A percentile compares a stretch with the other conserved stretches of the same genome.
Conservation (phyloP, 2,329 filamentous ascomycete genomes). For the Colletotrichum phormii region DNA sequence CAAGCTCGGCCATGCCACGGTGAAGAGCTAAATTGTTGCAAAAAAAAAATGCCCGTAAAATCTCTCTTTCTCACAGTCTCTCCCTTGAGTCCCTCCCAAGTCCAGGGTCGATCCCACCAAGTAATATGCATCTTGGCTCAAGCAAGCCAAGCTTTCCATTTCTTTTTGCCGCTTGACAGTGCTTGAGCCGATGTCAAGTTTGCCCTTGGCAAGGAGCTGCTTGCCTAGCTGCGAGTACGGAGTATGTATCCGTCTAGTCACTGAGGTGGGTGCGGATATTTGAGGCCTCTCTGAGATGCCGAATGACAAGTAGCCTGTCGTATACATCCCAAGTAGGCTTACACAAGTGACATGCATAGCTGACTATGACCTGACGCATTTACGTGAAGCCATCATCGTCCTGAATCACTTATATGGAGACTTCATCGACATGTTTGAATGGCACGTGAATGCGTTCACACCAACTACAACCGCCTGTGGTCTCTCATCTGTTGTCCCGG, state of each 20-base stretch:
- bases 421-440: neutral
- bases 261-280: neutral
- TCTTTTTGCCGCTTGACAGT: neutral
- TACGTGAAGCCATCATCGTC: neutral
- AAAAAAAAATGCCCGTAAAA: neutral
- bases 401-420: neutral
- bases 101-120: neutral
- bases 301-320: no score
- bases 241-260: no score
- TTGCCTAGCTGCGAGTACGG: neutral
- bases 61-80: neutral
- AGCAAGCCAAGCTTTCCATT: conserved; percentile 3
- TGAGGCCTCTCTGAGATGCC: neutral
- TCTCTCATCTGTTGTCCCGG: neutral
- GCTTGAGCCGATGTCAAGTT: neutral
- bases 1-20: neutral
- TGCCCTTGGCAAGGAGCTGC: neutral
- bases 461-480: neutral
- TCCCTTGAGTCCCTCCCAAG: conserved; percentile 5
- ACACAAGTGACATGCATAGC: neutral
- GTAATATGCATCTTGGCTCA: conserved; percentile 6
- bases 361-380: neutral
- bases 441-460: neutral
- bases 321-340: neutral
- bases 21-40: neutral